These are phyloP conservation scores for Lithohypha guttulata DNA, from an alignment of 2,329 filamentous ascomycete genomes.

Conservation along the genomic window DNA sequence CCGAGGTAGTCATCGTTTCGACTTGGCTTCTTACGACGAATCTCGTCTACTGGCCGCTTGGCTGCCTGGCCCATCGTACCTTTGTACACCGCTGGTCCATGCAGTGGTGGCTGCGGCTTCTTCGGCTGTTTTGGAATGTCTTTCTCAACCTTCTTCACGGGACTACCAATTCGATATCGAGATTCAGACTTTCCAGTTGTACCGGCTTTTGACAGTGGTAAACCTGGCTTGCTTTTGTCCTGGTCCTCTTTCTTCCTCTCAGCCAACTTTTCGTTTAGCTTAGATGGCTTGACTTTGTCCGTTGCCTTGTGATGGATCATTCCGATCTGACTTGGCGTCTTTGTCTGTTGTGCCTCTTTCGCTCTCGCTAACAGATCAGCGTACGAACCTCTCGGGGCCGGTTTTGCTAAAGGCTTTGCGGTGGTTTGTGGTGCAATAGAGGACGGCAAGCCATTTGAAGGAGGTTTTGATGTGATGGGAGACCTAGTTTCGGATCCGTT, in stretches of 20 bases:
- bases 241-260: conserved; percentile 37
- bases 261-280: too few relatives aligned
- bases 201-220: conserved; percentile 10
- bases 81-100: conserved; percentile 27
- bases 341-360: conserved; percentile 33
- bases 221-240: conserved; percentile 32
- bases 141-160: conserved; percentile 26
- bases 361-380: conserved; percentile 51
- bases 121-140: conserved; percentile 22
- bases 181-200: conserved; percentile 3
- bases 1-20: conserved; percentile 32
- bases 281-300: conserved; percentile 46
- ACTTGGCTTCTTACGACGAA: conserved; percentile 20
- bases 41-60: conserved; percentile 22
- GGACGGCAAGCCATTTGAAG: conserved; percentile 2
- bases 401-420: conserved; percentile 25
- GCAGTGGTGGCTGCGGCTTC: conserved; percentile 15
- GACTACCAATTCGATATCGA: conserved; percentile 17
- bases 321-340: conserved; percentile 34
- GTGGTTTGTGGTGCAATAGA: not conserved
- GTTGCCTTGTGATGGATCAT: conserved; percentile 46
- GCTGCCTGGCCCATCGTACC: conserved; percentile 33
- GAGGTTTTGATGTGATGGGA: conserved; percentile 11
- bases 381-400: conserved; percentile 48
- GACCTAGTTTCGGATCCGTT: conserved; percentile 7